Conservation (phyloP, 352 stramenopile species). For the Peronospora tabacina region DNA sequence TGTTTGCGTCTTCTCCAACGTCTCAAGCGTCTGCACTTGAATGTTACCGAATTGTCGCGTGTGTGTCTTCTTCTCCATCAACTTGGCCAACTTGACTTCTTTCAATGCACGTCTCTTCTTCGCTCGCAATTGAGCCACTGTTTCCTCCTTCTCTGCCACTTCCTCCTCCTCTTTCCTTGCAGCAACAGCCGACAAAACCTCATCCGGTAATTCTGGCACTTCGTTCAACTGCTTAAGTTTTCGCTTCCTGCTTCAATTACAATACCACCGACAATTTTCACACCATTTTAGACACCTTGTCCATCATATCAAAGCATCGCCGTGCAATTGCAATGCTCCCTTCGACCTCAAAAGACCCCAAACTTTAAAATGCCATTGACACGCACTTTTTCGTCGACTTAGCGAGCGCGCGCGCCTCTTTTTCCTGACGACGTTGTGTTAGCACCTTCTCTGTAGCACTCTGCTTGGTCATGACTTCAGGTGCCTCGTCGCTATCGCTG, state of each 20-base stretch:
- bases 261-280: slow-evolving; percentile 9
- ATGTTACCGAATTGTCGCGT: slow-evolving; percentile 70
- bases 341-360: background rate
- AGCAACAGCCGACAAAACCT: slow-evolving; percentile 60
- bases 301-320: slow-evolving; percentile 4
- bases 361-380: background rate
- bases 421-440: slow-evolving; percentile 41
- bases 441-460: slow-evolving; percentile 50
- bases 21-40: slow-evolving; percentile 59
- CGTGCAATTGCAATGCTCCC: background rate
- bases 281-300: background rate
- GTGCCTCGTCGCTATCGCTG: slow-evolving; percentile 64
- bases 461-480: slow-evolving; percentile 69
- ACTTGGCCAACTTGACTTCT: slow-evolving; percentile 20
- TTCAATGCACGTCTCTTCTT: slow-evolving; percentile 24
- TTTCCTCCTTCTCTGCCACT: slow-evolving; percentile 36
- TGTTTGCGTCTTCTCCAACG: slow-evolving; percentile 33
- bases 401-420: slow-evolving; percentile 38
- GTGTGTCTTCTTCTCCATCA: slow-evolving; percentile 48
- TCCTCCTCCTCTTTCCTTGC: slow-evolving; percentile 58
- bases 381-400: slow-evolving; percentile 42
- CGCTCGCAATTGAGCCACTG: slow-evolving; percentile 13
- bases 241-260: slow-evolving; percentile 36
- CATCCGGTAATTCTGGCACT: slow-evolving; percentile 44
- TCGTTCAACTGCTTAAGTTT: slow-evolving; percentile 32